phyloP scores from a whole-genome alignment of 2,329 filamentous ascomycete species.

The Trichoderma breve region DNA sequence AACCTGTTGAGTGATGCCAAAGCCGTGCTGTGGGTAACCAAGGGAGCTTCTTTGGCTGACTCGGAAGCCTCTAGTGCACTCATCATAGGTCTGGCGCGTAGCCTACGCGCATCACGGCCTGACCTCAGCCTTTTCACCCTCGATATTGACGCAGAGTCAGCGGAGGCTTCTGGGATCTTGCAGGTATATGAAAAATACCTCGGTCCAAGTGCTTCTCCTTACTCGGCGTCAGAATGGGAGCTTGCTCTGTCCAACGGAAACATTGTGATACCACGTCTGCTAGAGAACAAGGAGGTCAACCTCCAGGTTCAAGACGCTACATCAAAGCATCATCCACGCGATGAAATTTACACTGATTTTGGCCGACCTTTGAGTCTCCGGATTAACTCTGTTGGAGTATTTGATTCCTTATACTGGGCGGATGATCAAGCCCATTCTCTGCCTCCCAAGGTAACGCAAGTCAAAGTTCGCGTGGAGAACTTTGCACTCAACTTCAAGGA shows the following conservation, averaged over 20 bases:
- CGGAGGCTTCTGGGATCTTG: not conserved
- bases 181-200: slow-evolving; percentile 14
- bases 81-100: slow-evolving; percentile 1
- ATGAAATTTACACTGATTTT: not conserved
- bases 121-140: slow-evolving; percentile 8
- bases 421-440: slow-evolving; percentile 1
- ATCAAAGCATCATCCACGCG: slow-evolving; percentile 13
- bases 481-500: slow-evolving; percentile 18
- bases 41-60: not conserved
- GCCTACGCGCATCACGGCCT: not conserved
- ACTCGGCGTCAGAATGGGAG: slow-evolving; percentile 17
- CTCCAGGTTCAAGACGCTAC: slow-evolving; percentile 7
- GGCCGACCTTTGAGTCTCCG: slow-evolving; percentile 2
- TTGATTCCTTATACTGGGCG: slow-evolving; percentile 16
- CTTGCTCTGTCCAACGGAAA: slow-evolving; percentile 12
- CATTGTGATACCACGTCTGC: slow-evolving; percentile 14
- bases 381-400: slow-evolving; percentile 4
- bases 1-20: not conserved
- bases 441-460: slow-evolving; percentile 5
- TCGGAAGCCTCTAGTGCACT: not conserved
- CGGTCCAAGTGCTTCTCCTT: slow-evolving; percentile 8
- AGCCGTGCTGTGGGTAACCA: slow-evolving; percentile 18
- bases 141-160: not conserved
- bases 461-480: slow-evolving; percentile 4
- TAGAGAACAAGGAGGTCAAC: slow-evolving; percentile 1